These are phyloP conservation scores for Cupressus sempervirens DNA, from an alignment of 75 land plant species.

Conservation along the genomic window DNA sequence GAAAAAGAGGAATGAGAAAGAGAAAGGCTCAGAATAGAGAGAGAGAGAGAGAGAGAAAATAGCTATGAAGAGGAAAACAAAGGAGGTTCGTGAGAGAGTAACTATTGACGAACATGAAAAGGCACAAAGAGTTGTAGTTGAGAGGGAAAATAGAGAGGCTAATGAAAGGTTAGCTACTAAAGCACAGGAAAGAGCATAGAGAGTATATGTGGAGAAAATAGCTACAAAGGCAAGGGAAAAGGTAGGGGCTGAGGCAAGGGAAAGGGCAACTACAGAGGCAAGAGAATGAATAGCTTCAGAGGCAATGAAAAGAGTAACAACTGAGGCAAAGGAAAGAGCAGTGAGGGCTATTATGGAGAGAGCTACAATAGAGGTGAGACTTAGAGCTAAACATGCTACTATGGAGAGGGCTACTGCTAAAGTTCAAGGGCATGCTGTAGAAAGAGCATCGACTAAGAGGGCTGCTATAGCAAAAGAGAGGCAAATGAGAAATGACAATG, in stretches of 20 bases:
- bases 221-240: constrained; percentile 43
- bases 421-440: constrained; percentile 54
- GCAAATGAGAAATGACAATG: constrained; percentile 55
- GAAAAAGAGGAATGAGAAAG: constrained; percentile 25
- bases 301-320: constrained; percentile 61
- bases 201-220: constrained; percentile 22
- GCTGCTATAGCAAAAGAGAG: constrained; percentile 71
- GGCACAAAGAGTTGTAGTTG: constrained; percentile 45
- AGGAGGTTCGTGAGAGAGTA: constrained; percentile 63
- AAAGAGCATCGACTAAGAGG: constrained; percentile 30
- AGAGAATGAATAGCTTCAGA: constrained; percentile 49
- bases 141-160: constrained; percentile 60
- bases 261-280: constrained; percentile 15
- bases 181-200: constrained; percentile 39
- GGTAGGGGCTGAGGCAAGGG: constrained; percentile 40
- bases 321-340: constrained; percentile 27
- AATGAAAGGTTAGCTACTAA: constrained; percentile 60
- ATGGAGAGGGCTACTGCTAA: constrained; percentile 49
- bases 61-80: constrained; percentile 40
- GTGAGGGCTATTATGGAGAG: constrained; percentile 73
- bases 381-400: constrained; percentile 41
- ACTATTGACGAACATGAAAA: constrained; percentile 63
- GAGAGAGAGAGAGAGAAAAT: constrained; percentile 34
- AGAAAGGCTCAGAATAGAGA: constrained; percentile 23
- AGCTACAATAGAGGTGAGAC: constrained; percentile 65